A percentile compares a stretch with the other conserved stretches of the same genome.
These are phyloP conservation scores for Chaetomiaceae sp. DNA, from an alignment of 2,329 filamentous ascomycete genomes.

Conservation along the genomic window DNA sequence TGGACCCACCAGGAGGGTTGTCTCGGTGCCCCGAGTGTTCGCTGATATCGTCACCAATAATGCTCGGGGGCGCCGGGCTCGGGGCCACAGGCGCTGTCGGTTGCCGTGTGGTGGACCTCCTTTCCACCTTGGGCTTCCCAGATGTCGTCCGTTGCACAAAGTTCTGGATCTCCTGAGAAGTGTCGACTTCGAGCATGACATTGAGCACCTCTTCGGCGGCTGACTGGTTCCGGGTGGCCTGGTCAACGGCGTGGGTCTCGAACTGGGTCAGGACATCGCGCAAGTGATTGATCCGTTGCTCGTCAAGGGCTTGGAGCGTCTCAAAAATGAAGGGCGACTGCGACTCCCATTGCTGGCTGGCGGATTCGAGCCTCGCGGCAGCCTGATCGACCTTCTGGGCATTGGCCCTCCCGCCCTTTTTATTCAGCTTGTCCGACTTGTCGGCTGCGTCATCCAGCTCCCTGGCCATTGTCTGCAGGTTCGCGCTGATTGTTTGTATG, in stretches of 20 bases:
- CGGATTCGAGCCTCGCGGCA: conserved; percentile 66
- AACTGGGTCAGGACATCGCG: conserved; percentile 89
- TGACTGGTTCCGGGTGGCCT: conserved; percentile 69
- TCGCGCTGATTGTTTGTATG: conserved; percentile 75
- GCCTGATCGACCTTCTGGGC: conserved; percentile 74
- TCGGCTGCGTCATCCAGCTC: conserved; percentile 81
- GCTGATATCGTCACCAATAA: conserved; percentile 39
- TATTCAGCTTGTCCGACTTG: conserved; percentile 76
- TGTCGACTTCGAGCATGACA: conserved; percentile 78
- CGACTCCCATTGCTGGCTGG: conserved; percentile 84
- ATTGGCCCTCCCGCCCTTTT: conserved; percentile 72
- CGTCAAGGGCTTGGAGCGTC: conserved; percentile 83
- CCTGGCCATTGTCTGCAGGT: conserved; percentile 73
- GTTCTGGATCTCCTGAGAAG: conserved; percentile 76
- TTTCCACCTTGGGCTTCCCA: conserved; percentile 42
- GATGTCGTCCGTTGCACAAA: conserved; percentile 49
- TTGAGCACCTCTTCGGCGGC: conserved; percentile 77
- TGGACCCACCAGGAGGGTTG: conserved; percentile 31
- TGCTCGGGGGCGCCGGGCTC: conserved; percentile 29
- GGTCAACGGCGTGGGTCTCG: conserved; percentile 87
- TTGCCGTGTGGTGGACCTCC: conserved; percentile 36
- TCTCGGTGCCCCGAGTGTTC: conserved; percentile 43
- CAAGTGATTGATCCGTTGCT: conserved; percentile 81
- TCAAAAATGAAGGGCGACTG: conserved; percentile 95
- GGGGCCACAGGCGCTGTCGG: conserved; percentile 38